Evolutionary conservation across 768 basidiomycete species (phyloP).

Genomic region (Termitomyces eurrhizus): DNA sequence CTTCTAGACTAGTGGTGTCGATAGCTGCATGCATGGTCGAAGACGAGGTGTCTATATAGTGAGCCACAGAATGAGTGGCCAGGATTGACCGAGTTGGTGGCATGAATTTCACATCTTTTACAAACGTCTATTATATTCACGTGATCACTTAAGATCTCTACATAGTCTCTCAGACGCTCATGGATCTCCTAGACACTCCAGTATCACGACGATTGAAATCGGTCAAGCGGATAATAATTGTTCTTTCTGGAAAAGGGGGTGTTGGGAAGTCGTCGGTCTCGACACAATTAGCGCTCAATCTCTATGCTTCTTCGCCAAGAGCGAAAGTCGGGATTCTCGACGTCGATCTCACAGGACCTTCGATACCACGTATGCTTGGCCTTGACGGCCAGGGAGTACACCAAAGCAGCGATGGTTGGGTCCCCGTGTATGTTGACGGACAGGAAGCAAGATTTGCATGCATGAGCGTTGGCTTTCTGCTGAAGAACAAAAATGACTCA

Average conservation of each 20-base stretch:
- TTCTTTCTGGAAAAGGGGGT: constrained; percentile 95
- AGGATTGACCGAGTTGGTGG: neutral
- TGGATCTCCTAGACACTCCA: constrained; percentile 44
- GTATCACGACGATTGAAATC: constrained; percentile 66
- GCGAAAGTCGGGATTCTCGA: constrained; percentile 87
- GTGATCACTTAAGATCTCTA: neutral
- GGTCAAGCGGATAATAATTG: constrained; percentile 86
- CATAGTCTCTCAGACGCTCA: constrained; percentile 12
- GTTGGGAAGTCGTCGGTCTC: constrained; percentile 98
- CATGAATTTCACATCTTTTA: neutral
- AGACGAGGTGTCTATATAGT: neutral
- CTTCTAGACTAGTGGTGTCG: neutral
- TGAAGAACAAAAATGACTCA: constrained; percentile 87
- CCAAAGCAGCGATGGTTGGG: constrained; percentile 95
- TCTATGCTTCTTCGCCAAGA: constrained; percentile 64
- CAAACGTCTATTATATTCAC: neutral
- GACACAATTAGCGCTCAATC: constrained; percentile 85
- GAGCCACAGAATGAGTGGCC: neutral
- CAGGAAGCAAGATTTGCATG: constrained; percentile 70
- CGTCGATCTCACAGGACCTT: constrained; percentile 91
- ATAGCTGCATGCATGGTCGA: neutral
- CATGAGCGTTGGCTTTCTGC: constrained; percentile 96
- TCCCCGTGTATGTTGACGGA: constrained; percentile 94
- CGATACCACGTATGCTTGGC: constrained; percentile 93
- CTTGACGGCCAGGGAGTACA: constrained; percentile 85